phyloP scores from a whole-genome alignment of 371 early-diverging fungal genomes.

The Actinomortierella wolfii region DNA sequence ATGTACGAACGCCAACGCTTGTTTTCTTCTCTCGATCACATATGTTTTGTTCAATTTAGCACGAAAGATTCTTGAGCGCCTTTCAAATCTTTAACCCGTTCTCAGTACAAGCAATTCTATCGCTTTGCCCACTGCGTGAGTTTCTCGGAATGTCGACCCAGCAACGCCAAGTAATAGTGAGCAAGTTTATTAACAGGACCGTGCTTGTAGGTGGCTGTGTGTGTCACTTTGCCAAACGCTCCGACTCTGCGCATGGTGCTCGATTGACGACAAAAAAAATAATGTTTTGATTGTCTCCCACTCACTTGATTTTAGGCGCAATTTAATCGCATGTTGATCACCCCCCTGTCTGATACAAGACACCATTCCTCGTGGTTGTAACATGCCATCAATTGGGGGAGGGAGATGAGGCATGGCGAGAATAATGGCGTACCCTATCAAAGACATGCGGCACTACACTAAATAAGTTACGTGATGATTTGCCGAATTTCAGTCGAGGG shows the following conservation, averaged over 20 bases:
- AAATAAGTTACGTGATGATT: not conserved
- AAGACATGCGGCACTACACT: not conserved
- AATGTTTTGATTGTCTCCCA: not conserved
- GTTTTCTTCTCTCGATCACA: not conserved
- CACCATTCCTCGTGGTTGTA: too few species aligned
- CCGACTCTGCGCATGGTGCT: not conserved
- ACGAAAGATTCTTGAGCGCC: constrained; percentile 21
- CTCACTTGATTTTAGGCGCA: not conserved
- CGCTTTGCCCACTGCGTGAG: constrained; percentile 22
- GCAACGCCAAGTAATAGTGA: constrained; percentile 13
- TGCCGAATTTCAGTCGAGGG: not conserved
- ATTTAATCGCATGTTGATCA: too few species aligned
- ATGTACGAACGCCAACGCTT: too few species aligned
- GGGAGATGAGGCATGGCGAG: too few species aligned
- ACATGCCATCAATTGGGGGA: too few species aligned
- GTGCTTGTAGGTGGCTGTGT: constrained; percentile 26
- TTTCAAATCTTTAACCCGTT: constrained; percentile 32
- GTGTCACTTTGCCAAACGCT: too few species aligned
- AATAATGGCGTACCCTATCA: too few species aligned
- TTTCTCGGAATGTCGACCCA: constrained; percentile 21
- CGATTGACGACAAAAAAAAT: not conserved
- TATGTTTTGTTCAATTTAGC: constrained; percentile 3
- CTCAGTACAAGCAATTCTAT: constrained; percentile 30
- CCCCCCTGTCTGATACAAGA: too few species aligned
- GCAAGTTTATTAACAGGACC: constrained; percentile 17